Conservation (phyloP, 83 land plant genomes). For the Thuja plicata region DNA sequence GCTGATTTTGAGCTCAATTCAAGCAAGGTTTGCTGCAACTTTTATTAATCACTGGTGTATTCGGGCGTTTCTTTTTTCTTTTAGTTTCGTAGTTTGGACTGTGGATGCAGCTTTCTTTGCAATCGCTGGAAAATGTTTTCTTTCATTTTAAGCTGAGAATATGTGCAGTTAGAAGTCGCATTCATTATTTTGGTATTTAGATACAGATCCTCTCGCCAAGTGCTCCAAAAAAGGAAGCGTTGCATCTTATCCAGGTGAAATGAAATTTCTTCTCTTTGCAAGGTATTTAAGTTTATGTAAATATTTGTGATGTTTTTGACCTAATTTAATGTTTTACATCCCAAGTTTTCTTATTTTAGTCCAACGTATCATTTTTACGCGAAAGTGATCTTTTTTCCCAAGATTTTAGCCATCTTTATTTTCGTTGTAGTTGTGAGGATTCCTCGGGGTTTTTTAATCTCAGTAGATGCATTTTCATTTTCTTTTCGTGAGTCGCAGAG, state of each 20-base stretch:
- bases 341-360: too few relatives aligned
- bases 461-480: too few relatives aligned
- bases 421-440: background rate
- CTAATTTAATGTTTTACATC: too few relatives aligned
- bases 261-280: background rate
- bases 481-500: too few relatives aligned
- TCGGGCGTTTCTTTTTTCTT: background rate
- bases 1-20: background rate
- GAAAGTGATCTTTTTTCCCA: too few relatives aligned
- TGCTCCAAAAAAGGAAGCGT: background rate
- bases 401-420: background rate
- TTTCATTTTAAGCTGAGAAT: background rate
- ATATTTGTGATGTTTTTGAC: too few relatives aligned
- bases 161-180: background rate
- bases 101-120: background rate
- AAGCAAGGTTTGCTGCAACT: background rate
- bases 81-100: too few relatives aligned
- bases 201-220: background rate
- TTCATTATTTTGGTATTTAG: background rate
- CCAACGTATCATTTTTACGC: too few relatives aligned
- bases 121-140: background rate
- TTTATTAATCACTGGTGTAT: background rate
- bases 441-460: too few relatives aligned
- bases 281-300: background rate
- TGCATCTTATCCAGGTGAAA: background rate